These are phyloP conservation scores for Alternaria sp. DNA, from an alignment of 2,329 filamentous ascomycete species.

Conservation along the genomic window DNA sequence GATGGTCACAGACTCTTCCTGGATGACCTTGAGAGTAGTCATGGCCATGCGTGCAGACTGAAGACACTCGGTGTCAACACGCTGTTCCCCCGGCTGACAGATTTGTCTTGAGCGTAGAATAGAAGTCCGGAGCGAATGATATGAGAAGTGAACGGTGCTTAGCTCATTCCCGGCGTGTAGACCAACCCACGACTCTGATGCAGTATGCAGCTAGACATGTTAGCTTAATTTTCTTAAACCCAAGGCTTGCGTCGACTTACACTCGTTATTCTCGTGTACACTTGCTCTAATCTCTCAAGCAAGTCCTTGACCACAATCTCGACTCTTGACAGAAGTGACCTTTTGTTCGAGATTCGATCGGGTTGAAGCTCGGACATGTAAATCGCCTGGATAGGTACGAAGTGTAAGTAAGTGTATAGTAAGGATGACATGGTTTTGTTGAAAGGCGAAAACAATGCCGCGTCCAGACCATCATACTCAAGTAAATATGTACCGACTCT, in stretches of 20 bases:
- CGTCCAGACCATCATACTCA: constrained; percentile 26
- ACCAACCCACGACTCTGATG: constrained; percentile 27
- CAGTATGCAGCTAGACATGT: constrained; percentile 21
- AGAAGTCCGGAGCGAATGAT: constrained; percentile 32
- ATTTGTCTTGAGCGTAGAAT: constrained; percentile 33
- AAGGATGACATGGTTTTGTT: constrained; percentile 23
- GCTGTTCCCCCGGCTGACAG: constrained; percentile 20
- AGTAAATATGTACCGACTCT: constrained; percentile 26
- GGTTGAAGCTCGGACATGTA: constrained; percentile 29
- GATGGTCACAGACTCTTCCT: constrained; percentile 21
- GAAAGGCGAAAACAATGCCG: constrained; percentile 22
- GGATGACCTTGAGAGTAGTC: constrained; percentile 24
- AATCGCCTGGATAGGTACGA: constrained; percentile 29
- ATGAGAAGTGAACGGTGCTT: constrained; percentile 33
- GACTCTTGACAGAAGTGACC: constrained; percentile 16
- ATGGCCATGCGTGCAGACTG: constrained; percentile 31
- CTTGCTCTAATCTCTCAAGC: constrained; percentile 21
- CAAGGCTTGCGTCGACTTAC: not conserved
- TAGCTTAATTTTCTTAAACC: not conserved
- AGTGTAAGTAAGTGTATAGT: constrained; percentile 28
- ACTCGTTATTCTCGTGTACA: constrained; percentile 24
- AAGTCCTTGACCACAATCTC: constrained; percentile 27
- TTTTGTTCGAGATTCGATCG: constrained; percentile 25
- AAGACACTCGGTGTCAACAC: constrained; percentile 22
- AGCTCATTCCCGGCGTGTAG: constrained; percentile 27